Conservation (phyloP, 2,329 filamentous ascomycete genomes). For the Trichoderma koningiopsis region DNA sequence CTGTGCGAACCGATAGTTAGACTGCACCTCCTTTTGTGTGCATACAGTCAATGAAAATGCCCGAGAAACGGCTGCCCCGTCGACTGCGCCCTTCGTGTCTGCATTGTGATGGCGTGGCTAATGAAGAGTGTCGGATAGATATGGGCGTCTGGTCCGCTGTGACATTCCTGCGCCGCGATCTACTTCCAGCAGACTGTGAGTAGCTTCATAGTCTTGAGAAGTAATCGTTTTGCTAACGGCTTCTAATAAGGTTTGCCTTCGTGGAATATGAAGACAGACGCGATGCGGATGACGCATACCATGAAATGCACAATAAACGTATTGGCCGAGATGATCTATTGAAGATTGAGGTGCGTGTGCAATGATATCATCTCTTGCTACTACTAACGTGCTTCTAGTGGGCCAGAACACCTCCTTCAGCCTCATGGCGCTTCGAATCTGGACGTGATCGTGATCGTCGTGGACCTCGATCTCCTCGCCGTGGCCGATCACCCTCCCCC, state of each 20-base stretch:
- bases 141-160: constrained; percentile 95
- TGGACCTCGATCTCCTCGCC: constrained; percentile 58
- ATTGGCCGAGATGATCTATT: constrained; percentile 92
- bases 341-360: constrained; percentile 81
- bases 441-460: constrained; percentile 74
- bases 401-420: constrained; percentile 96
- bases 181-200: constrained; percentile 92
- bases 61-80: constrained; percentile 18
- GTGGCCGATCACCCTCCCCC: constrained; percentile 75
- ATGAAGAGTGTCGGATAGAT: constrained; percentile 60
- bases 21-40: constrained; percentile 31
- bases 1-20: constrained; percentile 33
- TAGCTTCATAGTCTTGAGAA: constrained; percentile 34
- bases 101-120: constrained; percentile 41
- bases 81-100: constrained; percentile 28
- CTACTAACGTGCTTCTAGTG: constrained; percentile 62
- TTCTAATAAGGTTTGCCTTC: constrained; percentile 77
- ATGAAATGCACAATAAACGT: constrained; percentile 99
- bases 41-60: constrained; percentile 21
- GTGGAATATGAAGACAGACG: constrained; percentile 98
- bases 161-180: constrained; percentile 96
- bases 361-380: constrained; percentile 15
- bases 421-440: constrained; percentile 97
- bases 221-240: constrained; percentile 11
- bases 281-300: constrained; percentile 97